A percentile compares a stretch with the other conserved stretches of the same genome.
phyloP scores from a whole-genome alignment of 805 yeast genomes.

The Helenozyma rhizophorensis region DNA sequence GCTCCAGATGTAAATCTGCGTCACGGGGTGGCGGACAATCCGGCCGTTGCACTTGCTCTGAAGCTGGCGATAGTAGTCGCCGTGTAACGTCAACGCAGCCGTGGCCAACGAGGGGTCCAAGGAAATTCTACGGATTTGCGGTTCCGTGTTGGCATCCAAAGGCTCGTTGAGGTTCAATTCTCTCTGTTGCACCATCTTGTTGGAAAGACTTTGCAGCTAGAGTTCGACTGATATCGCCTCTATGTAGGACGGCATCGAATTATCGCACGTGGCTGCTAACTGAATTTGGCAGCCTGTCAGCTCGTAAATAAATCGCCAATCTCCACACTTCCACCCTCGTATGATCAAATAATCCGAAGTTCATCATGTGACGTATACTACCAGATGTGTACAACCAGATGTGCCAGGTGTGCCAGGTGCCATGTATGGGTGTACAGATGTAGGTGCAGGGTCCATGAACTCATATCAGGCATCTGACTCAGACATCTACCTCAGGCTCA shows the following conservation, averaged over 20 bases:
- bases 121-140: conserved; percentile 46
- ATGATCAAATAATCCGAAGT: too few relatives aligned
- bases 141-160: conserved; percentile 45
- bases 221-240: not conserved
- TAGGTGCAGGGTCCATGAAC: too few relatives aligned
- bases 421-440: too few relatives aligned
- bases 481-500: too few relatives aligned
- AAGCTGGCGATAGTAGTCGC: conserved; percentile 51
- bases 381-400: too few relatives aligned
- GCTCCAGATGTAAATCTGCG: conserved; percentile 19
- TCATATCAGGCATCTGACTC: too few relatives aligned
- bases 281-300: conserved; percentile 1
- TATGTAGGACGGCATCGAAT: too few relatives aligned
- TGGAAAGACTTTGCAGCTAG: too few relatives aligned
- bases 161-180: conserved; percentile 53
- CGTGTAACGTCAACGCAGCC: conserved; percentile 58
- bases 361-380: too few relatives aligned
- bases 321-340: too few relatives aligned
- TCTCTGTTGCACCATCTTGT: conserved; percentile 41
- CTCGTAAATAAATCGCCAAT: too few relatives aligned
- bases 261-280: conserved; percentile 5
- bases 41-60: conserved; percentile 45
- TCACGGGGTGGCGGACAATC: conserved; percentile 44
- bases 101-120: conserved; percentile 56
- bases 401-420: too few relatives aligned